Evolutionary conservation across 371 early-diverging fungal genomes (phyloP), one percentile per base, ranked within the genome.

Genomic region (Saksenaea vasiformis): DNA sequence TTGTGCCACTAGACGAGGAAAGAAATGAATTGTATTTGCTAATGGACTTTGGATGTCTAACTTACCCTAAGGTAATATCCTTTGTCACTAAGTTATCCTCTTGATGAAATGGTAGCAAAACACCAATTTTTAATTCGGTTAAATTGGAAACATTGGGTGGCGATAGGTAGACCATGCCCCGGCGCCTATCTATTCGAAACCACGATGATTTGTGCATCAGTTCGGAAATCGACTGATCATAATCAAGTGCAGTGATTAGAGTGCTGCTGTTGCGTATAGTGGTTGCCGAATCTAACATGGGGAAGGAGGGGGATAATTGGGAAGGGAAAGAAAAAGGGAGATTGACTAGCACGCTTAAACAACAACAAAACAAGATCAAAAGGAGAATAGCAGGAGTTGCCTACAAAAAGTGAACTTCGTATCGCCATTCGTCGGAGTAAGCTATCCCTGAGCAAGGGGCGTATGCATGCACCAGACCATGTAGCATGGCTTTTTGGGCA

Each of bases 1-100:
- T 72, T 10, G 71, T 69, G 19, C 78, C 78, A 51, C 78, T 78
- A 41, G 8, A 54, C 1, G 13, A 19, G 27, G 22, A 31, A 28
- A 13, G 56, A 31, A 43, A 43, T 17, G 27, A 15, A 13, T 39
- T 26, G 15, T 11, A 26, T 15, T 15, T 15, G 13, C 13, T n/a
- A 31, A 38, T 15, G 14, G 8, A 19, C 15, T 31, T 19, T 14
- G 41, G 5, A 15, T 11, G 7, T 5, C 17, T 7, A 17, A 56
- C 56, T 37, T 55, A 60, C 66, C 66, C 56, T 56, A 60, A 60
- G 17, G 60, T 60, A 28, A 65, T 54, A 14, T 54, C 43, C 13
- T 24, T 37, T 5, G 66, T 65, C 1, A 65, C 24, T 28, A 54
- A 54, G 27, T 56, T 47, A 28, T 56, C 60, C 5, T 53, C 60